Evolutionary conservation across 2,329 filamentous ascomycete genomes (phyloP).

Genomic region (Pseudomassariella vexata): DNA sequence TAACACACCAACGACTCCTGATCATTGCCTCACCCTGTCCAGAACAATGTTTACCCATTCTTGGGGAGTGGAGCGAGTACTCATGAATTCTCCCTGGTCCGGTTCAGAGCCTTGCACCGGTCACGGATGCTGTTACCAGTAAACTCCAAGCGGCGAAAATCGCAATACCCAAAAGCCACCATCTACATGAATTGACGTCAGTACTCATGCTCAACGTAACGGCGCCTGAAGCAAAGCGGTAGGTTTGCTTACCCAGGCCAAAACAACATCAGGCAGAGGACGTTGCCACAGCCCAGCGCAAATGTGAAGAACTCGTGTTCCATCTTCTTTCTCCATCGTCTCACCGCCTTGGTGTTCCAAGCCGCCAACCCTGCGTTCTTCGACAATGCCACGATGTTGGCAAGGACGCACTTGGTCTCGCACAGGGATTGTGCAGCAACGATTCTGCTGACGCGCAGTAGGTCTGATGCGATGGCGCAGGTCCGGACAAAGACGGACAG

Average conservation of each 20-base stretch:
- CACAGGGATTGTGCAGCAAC: conserved; percentile 22
- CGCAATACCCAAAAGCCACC: conserved; percentile 2
- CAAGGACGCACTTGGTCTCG: conserved; percentile 16
- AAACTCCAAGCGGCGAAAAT: conserved; percentile 1
- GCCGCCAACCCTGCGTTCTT: conserved; percentile 17
- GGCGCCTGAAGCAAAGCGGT: conserved; percentile 23
- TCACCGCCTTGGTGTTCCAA: conserved; percentile 28
- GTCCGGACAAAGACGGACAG: conserved; percentile 25
- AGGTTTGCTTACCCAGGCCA: conserved; percentile 53
- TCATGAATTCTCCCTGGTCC: too few relatives aligned
- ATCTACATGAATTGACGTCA: conserved; percentile 20
- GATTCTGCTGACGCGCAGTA: conserved; percentile 21
- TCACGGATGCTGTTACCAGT: conserved; percentile 4
- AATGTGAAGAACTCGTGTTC: conserved; percentile 47
- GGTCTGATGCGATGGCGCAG: conserved; percentile 22
- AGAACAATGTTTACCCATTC: too few relatives aligned
- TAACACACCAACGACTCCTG: too few relatives aligned
- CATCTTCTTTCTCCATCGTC: conserved; percentile 37
- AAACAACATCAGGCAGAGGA: conserved; percentile 43
- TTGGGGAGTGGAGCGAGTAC: too few relatives aligned
- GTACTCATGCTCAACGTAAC: conserved; percentile 28
- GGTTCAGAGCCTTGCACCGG: too few relatives aligned
- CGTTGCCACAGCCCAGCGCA: conserved; percentile 43
- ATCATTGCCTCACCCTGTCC: too few relatives aligned
- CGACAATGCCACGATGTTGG: conserved; percentile 3